Evolutionary conservation across 83 land plant genomes (phyloP), one percentile per base, ranked within the genome.

Genomic region (Thuja plicata): DNA sequence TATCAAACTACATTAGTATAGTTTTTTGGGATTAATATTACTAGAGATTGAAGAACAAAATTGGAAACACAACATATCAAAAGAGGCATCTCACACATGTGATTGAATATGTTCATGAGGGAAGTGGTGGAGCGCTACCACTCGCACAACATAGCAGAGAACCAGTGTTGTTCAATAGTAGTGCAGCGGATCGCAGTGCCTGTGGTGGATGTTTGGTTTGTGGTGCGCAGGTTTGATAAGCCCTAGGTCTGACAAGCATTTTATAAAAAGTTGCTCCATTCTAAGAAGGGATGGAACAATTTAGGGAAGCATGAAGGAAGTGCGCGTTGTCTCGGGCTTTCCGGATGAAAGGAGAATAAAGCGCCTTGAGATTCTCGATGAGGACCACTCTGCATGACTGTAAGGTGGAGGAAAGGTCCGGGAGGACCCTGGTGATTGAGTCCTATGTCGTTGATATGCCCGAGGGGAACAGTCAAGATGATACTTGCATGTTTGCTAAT

Each of bases 391-490:
- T 95, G 85, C 87, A 91, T 77, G 94, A 89, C 76, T 35, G 87
- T 16, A 74, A 30, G 37, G n/a, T n/a, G n/a, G n/a, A n/a, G n/a
- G n/a, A n/a, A n/a, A n/a, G n/a, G n/a, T n/a, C 9, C 41, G 32
- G 89, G 86, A 83, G 89, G 91, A 91, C 91, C 83, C 80, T 94
- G 4, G 95, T 91, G 57, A 70, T 94, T 78, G 95, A 94, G 71
- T 94, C 95, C 27, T 94, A 94, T 89, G 92, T 88, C 2, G 92
- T 94, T 40, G 92, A 94, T 41, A 92, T 94, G 91, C 95, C 94
- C 17, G 90, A 91, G 38, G 94, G 94, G 86, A 94, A 94, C 73
- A 92, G 91, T n/a, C 92, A 89, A 85, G 95, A 91, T 81, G 94
- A 94, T 79, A 94, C 95, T 34, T 54, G 94, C 17, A 70, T 89